Conservation (phyloP, 2,329 filamentous ascomycete genomes). For the Xylariomycetidae sp. region DNA sequence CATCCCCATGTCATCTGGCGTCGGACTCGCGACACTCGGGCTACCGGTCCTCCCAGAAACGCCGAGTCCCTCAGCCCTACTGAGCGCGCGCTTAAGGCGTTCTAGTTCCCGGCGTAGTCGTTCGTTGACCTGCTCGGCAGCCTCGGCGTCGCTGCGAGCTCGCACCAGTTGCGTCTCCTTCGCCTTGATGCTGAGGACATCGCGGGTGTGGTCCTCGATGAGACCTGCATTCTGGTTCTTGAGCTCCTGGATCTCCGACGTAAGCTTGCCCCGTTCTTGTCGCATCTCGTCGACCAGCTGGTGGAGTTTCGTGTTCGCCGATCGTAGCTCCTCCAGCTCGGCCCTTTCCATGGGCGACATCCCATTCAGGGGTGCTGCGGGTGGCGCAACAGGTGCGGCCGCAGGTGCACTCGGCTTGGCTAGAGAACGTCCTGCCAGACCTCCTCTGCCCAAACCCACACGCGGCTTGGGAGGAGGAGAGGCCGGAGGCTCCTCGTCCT, state of each 20-base stretch:
- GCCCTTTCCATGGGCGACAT: constrained; percentile 76
- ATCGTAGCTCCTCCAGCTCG: constrained; percentile 84
- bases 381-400: constrained; percentile 43
- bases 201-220: constrained; percentile 94
- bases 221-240: constrained; percentile 95
- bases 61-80: constrained; percentile 50
- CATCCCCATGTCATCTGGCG: constrained; percentile 53
- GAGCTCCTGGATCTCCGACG: constrained; percentile 85
- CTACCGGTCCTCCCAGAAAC: constrained; percentile 32
- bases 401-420: constrained; percentile 61
- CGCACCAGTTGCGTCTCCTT: constrained; percentile 97
- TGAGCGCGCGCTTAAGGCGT: constrained; percentile 80
- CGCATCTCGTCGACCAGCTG: constrained; percentile 74
- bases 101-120: constrained; percentile 84
- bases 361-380: constrained; percentile 56
- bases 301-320: constrained; percentile 72
- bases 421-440: constrained; percentile 79
- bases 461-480: constrained; percentile 55
- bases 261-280: constrained; percentile 72
- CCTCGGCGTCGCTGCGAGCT: constrained; percentile 82
- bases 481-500: constrained; percentile 44
- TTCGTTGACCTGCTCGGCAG: constrained; percentile 79
- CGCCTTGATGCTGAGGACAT: constrained; percentile 93
- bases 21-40: constrained; percentile 43
- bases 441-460: constrained; percentile 65